Evolutionary conservation across 495 filamentous ascomycete species (phyloP), one percentile per base, ranked within the genome.

Genomic region (Mytilinidion resinicola): DNA sequence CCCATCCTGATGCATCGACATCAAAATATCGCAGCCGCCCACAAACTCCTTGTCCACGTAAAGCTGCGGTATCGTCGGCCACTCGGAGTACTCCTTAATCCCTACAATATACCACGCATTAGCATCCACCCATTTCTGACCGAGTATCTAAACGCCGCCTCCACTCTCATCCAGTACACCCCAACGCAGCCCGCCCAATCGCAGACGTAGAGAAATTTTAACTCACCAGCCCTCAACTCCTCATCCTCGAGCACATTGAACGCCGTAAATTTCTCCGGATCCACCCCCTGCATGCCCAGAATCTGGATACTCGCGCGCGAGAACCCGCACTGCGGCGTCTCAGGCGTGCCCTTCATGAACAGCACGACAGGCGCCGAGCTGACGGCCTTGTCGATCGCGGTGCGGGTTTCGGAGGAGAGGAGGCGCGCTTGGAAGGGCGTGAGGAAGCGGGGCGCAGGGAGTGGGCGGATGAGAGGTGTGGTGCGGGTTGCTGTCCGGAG

Each of bases 261-360:
- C 0, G 93, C 93, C 9, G 90, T 85, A 69, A 98, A 98, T 75
- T 96, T 96, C 64, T 79, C 80, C n/a, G 93, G 95, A 72, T 97
- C 88, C 41, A 98, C 91, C 44, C 95, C 93, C 72, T 98, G 93
- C 70, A 95, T 70, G 34, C 92, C 89, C 25, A 98, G 78, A 59
- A 98, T 91, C 78, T 96, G 91, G 69, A 98, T 90, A 69, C 83
- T 92, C 21, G 93, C 92, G 67, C 91, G 81, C 51, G 93, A 98
- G 77, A 96, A 98, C 39, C 93, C 93, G 72, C 93, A 98, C 70
- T 98, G 92, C n/a, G 93, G 93, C 20, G 82, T 89, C 73, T 96
- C 93, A 41, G 93, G 93, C 1, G 93, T 96, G 51, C 93, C 92
- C 74, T 97, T 97, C 92, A 97, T 97, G 77, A 97, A 98, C 25